Percentiles rank a stretch among this genome's conserved stretches.
phyloP scores from a whole-genome alignment of 371 early-diverging fungal genomes.

The Syncephalastrum racemosum region DNA sequence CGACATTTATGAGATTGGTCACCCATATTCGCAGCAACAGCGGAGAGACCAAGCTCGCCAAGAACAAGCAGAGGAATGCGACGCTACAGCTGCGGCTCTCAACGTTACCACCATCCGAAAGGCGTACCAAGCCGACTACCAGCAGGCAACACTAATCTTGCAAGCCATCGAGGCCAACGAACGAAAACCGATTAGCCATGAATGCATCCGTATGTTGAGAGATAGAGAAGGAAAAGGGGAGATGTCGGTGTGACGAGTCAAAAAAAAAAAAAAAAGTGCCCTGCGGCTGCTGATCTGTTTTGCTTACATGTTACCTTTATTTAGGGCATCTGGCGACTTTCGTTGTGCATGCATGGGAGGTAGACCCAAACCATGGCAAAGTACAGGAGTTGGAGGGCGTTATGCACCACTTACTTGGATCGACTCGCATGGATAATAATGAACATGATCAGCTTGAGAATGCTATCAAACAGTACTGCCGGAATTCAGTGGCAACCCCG shows the following conservation, averaged over 20 bases:
- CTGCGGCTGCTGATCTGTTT: neutral
- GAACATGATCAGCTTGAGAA: constrained; percentile 32
- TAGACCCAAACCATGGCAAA: constrained; percentile 28
- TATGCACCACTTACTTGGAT: constrained; percentile 28
- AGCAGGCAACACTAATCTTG: constrained; percentile 32
- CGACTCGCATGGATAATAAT: constrained; percentile 12
- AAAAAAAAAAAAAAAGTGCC: neutral
- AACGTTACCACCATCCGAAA: constrained; percentile 5
- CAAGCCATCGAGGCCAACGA: constrained; percentile 42
- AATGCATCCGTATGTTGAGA: constrained; percentile 32
- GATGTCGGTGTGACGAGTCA: too few relatives aligned
- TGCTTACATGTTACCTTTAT: constrained; percentile 5
- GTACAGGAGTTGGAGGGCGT: constrained; percentile 26
- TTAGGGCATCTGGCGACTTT: constrained; percentile 37
- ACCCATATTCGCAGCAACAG: constrained; percentile 2
- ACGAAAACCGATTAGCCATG: constrained; percentile 23
- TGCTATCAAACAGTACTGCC: constrained; percentile 28
- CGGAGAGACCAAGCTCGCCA: neutral
- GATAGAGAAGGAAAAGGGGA: neutral
- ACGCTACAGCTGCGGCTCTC: constrained; percentile 9
- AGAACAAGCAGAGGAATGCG: constrained; percentile 5
- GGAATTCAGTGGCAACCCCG: constrained; percentile 30
- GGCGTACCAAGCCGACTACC: constrained; percentile 26
- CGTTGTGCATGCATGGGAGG: constrained; percentile 46
- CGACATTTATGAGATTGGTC: constrained; percentile 15